Evolutionary conservation across 2,329 filamentous ascomycete species (phyloP).

Genomic region (Cryphonectria japonica): DNA sequence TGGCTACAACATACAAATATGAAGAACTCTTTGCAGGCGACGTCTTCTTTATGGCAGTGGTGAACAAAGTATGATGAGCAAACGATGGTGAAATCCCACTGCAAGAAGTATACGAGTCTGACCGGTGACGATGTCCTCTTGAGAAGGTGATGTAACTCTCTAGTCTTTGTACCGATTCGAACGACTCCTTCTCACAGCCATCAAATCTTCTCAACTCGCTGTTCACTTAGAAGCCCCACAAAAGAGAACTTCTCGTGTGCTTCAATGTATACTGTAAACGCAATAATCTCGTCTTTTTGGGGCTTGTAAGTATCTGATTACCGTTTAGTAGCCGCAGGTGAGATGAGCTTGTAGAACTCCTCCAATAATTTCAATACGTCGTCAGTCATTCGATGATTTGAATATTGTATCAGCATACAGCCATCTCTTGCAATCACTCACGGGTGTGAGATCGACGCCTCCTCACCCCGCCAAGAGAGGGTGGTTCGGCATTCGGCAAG

Average conservation of each 20-base stretch:
- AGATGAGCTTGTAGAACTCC: not conserved
- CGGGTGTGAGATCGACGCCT: not conserved
- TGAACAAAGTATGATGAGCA: not conserved
- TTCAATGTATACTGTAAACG: not conserved
- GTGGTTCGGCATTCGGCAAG: conserved; percentile 27
- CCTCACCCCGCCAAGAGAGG: not conserved
- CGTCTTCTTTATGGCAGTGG: not conserved
- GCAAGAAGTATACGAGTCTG: not conserved
- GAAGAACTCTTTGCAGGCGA: not conserved
- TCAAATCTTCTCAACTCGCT: not conserved
- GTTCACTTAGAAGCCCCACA: not conserved
- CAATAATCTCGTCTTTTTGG: not conserved
- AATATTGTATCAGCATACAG: not conserved
- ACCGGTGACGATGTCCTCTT: not conserved
- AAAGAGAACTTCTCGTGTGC: not conserved
- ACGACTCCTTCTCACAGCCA: not conserved
- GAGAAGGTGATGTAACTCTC: not conserved
- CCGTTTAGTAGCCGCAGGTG: not conserved
- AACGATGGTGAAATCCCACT: not conserved
- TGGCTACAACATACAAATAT: not conserved
- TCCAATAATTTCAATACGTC: not conserved
- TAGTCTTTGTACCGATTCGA: not conserved
- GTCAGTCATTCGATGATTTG: not conserved
- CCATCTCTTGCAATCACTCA: not conserved
- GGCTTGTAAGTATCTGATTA: not conserved